Conservation (phyloP, 139 green algal species). For the Chlamydomonas sp. region DNA sequence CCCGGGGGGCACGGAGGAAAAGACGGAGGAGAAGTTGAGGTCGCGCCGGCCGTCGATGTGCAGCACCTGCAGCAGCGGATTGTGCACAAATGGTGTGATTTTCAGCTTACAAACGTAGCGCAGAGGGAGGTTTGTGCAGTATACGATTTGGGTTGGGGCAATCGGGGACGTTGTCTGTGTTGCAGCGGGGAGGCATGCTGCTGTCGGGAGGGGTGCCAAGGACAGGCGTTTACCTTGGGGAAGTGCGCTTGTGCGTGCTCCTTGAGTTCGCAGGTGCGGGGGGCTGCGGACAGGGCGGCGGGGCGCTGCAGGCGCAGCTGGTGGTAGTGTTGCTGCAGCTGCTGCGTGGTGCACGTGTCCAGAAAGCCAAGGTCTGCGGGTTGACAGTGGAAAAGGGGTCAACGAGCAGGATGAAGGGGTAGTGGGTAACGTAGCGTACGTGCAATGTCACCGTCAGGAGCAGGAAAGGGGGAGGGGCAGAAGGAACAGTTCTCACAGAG, state of each 20-base stretch:
- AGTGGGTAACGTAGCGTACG: too few relatives aligned
- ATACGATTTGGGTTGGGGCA: not conserved
- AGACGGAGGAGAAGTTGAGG: slow-evolving; percentile 27
- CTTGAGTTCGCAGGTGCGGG: slow-evolving; percentile 8
- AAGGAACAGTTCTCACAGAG: too few relatives aligned
- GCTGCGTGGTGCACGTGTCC: not conserved
- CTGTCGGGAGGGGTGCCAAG: not conserved
- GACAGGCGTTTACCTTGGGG: not conserved
- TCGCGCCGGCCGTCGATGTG: slow-evolving; percentile 30
- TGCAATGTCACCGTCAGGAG: too few relatives aligned
- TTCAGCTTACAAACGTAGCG: too few relatives aligned
- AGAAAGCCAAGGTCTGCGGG: not conserved
- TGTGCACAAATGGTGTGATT: too few relatives aligned
- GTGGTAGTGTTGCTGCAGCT: not conserved
- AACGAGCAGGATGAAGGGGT: too few relatives aligned
- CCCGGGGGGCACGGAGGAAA: not conserved
- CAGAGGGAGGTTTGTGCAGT: not conserved
- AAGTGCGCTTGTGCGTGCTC: slow-evolving; percentile 5
- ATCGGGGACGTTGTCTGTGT: not conserved
- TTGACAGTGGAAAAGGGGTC: too few relatives aligned
- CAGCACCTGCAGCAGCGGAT: not conserved
- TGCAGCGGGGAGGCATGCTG: not conserved
- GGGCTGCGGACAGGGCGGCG: slow-evolving; percentile 24
- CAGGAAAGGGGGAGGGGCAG: too few relatives aligned
- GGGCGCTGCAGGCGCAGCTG: slow-evolving; percentile 2